Evolutionary conservation across 148 eudicot species (phyloP), one percentile per base, ranked within the genome.

Genomic region (Rhododendron ovatum): DNA sequence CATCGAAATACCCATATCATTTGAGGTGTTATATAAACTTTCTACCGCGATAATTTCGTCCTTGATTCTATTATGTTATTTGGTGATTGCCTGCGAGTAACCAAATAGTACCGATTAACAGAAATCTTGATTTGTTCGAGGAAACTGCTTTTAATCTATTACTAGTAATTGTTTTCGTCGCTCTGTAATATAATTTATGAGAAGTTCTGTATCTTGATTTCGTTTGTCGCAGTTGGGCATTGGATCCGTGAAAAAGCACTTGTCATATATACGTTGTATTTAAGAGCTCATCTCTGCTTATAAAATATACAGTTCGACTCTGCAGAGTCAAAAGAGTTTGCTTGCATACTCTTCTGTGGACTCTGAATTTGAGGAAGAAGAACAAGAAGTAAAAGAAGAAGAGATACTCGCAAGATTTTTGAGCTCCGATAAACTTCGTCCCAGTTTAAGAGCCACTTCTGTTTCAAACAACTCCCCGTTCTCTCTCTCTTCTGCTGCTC

Each of bases 141-240:
- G 24, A 48, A 69, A 47, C 26, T 26, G 24, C 47, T 30, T 69
- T 5, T 6, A 24, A 26, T 18, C 65, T 24, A 9, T 65, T n/a
- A 17, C 30, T 30, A 0, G 3, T 81, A 81, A 33, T 35, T 0
- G 20, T 18, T 18, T 5, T 67, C 4, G 35, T 67, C 5, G 47
- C 18, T 0, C 41, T 18, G 1, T 69, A 13, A 4, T 45, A 43
- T 6, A 41, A 55, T 5, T 18, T 18, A 3, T 15, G 30, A 22
- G 76, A 10, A 22, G 11, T 45, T 22, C 45, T 22, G 78, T 11
- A 55, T 28, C 81, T 78, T 24, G 15, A 17, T 9, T 47, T 35
- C 69, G 63, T 30, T 59, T 47, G 10, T 84, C 84, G 76, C 91
- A 94, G 97, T 95, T 95, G 35, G 93, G 97, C 5, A 85, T 95